phyloP scores from a whole-genome alignment of 1,139 yeast genomes.

The Candida pseudoviswanathii region DNA sequence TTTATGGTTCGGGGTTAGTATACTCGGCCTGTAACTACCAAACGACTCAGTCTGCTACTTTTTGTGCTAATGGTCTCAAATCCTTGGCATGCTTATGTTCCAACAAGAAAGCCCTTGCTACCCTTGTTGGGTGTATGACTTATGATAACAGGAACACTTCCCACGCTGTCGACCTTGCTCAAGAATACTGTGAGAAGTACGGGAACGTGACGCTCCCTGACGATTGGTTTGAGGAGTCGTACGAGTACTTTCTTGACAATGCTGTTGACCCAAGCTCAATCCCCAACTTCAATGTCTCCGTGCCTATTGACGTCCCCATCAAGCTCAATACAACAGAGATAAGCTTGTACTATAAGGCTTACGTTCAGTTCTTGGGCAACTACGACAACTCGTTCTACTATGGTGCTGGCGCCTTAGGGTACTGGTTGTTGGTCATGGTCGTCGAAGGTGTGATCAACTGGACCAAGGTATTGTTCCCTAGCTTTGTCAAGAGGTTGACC shows the following conservation, averaged over 20 bases:
- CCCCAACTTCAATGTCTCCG: constrained; percentile 23
- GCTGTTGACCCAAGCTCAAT: constrained; percentile 25
- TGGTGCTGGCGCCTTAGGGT: constrained; percentile 51
- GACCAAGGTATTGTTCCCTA: constrained; percentile 33
- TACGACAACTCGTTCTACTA: constrained; percentile 44
- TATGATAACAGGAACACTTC: constrained; percentile 7
- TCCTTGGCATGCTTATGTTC: constrained; percentile 15
- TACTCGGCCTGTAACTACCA: constrained; percentile 23
- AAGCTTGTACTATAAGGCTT: constrained; percentile 21
- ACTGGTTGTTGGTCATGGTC: constrained; percentile 49
- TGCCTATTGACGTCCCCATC: constrained; percentile 26
- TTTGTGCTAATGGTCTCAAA: constrained; percentile 13
- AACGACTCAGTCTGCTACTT: constrained; percentile 17
- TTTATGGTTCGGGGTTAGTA: constrained; percentile 11
- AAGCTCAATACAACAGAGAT: constrained; percentile 19
- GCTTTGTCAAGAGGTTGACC: constrained; percentile 22
- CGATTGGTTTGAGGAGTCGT: constrained; percentile 21
- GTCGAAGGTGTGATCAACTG: constrained; percentile 45
- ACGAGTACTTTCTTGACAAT: constrained; percentile 17
- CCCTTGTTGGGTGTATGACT: constrained; percentile 20
- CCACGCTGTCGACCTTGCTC: background rate
- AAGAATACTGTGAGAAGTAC: constrained; percentile 5
- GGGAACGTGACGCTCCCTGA: constrained; percentile 18
- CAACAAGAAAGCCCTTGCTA: constrained; percentile 17
- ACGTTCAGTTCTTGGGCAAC: constrained; percentile 34